Conservation (phyloP, 2,329 filamentous ascomycete species). For the Epichloe glyceriae region DNA sequence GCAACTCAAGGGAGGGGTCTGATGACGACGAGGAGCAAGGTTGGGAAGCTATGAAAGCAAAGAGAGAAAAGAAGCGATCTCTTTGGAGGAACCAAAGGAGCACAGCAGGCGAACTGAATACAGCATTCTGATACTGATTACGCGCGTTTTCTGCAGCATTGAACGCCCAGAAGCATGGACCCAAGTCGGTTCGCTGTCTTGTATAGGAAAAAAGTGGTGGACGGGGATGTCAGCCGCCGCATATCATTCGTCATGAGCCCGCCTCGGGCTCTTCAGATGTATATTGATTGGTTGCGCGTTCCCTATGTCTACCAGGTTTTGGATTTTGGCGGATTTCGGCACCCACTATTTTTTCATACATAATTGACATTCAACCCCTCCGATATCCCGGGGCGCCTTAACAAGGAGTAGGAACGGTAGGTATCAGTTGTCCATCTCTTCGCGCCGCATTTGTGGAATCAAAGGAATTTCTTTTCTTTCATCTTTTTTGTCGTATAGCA, state of each 20-base stretch:
- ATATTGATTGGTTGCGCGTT: background rate
- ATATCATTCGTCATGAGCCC: no score
- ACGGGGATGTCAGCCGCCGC: no score
- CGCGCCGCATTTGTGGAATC: background rate
- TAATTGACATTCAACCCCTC: background rate
- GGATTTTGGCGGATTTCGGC: background rate
- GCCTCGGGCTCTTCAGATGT: no score
- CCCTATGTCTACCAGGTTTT: background rate
- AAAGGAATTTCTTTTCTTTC: background rate
- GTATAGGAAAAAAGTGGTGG: no score
- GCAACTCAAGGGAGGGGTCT: conserved; percentile 26
- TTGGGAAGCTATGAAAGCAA: conserved; percentile 58
- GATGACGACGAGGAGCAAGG: conserved; percentile 53
- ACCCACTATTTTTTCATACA: background rate
- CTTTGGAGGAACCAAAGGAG: conserved; percentile 51
- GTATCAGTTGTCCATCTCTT: background rate
- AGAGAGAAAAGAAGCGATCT: conserved; percentile 55
- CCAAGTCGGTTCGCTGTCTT: no score
- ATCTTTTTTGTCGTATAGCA: background rate
- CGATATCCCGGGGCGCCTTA: background rate
- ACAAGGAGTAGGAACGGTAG: background rate
- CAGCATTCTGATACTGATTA: conserved; percentile 25
- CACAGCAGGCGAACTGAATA: conserved; percentile 32
- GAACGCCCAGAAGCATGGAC: no score
- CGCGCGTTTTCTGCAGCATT: no score